Conservation (phyloP, 179 eudicot genomes). For the Actinidia polygama region DNA sequence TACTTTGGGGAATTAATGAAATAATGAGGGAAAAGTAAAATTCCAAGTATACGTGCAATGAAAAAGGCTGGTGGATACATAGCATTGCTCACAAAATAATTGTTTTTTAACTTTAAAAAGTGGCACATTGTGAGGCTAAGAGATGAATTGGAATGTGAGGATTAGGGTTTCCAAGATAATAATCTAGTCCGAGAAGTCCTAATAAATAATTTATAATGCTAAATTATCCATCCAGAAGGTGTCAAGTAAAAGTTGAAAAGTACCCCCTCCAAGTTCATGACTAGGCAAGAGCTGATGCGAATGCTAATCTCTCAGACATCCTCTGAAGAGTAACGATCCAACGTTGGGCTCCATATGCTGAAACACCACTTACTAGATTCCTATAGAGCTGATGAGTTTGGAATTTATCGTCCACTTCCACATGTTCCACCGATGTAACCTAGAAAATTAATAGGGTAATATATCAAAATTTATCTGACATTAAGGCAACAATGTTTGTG, state of each 20-base stretch:
- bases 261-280: slow-evolving; percentile 55
- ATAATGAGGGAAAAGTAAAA: not conserved
- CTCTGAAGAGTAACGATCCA: slow-evolving; percentile 67
- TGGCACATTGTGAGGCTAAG: not conserved
- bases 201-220: no score
- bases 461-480: not conserved
- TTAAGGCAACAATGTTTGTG: not conserved
- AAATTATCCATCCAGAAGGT: no score
- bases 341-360: slow-evolving; percentile 73
- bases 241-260: not conserved
- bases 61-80: not conserved
- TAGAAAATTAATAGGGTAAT: not conserved
- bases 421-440: slow-evolving; percentile 70
- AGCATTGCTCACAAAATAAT: not conserved
- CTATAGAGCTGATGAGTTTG: slow-evolving; percentile 45
- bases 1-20: not conserved
- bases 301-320: slow-evolving; percentile 54
- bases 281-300: slow-evolving; percentile 30
- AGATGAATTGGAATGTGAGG: not conserved
- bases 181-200: not conserved
- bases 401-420: slow-evolving; percentile 57
- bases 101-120: not conserved
- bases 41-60: not conserved
- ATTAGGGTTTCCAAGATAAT: not conserved
- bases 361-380: slow-evolving; percentile 40